Percentiles rank a stretch among this genome's conserved stretches.
These are phyloP conservation scores for Strobilomyces echinocephalus DNA, from an alignment of 768 basidiomycete genomes.

Conservation along the genomic window DNA sequence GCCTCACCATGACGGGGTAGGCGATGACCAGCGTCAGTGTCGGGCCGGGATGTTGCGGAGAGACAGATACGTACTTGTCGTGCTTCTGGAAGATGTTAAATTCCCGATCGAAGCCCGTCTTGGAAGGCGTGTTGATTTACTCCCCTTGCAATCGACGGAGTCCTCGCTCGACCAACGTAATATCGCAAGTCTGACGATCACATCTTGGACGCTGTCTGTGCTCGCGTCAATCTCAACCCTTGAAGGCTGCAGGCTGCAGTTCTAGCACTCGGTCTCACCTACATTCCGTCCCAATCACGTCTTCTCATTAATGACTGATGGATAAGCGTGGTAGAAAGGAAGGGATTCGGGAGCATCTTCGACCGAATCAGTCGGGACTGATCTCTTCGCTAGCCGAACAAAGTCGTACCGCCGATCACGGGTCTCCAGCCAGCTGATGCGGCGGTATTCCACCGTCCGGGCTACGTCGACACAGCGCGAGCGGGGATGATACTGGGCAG, in stretches of 20 bases:
- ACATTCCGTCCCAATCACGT: too few relatives aligned
- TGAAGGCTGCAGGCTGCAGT: too few relatives aligned
- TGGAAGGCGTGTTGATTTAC: conserved; percentile 8
- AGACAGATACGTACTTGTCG: neutral
- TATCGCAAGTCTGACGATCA: neutral
- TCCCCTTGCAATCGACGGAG: neutral
- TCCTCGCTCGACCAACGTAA: neutral
- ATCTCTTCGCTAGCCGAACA: conserved; percentile 2
- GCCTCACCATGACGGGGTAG: neutral
- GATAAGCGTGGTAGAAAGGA: conserved; percentile 3
- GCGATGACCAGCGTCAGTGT: too few relatives aligned
- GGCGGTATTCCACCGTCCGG: neutral
- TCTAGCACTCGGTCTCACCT: too few relatives aligned
- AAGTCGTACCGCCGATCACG: conserved; percentile 23
- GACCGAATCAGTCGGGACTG: conserved; percentile 16
- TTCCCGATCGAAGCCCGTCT: conserved; percentile 7
- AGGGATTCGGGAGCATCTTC: conserved; percentile 1
- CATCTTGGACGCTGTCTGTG: too few relatives aligned
- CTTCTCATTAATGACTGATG: neutral
- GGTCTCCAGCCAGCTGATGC: neutral
- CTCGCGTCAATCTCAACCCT: neutral
- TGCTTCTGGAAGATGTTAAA: conserved; percentile 10
- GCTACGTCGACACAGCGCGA: too few relatives aligned
- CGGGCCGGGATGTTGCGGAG: neutral
- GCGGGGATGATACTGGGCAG: too few relatives aligned